Base-by-base conservation (phyloP, 2,329 filamentous ascomycete species). In the Diplodia corticola region DNA sequence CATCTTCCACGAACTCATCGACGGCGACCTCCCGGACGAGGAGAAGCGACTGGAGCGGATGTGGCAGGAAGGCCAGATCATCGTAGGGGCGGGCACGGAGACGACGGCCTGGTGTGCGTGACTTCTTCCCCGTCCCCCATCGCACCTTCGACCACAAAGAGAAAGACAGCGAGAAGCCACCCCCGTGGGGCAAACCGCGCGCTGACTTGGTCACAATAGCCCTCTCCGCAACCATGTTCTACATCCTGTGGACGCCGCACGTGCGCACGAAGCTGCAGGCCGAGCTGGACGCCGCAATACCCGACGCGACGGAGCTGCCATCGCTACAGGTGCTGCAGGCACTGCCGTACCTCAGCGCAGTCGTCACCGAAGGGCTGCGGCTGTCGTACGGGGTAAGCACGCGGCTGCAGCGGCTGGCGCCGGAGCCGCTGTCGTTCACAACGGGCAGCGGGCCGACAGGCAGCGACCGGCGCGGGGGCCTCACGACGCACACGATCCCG, bases 41-140 rank as follows among this genome's bases (percentile, higher is more conserved):
- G 66, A 69, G 44, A 67, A 67, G 55, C 17, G 54, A 2, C 22
- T 28, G n/a, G 57, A 50, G 20, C 66, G 68, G 4, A 48, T 69
- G 15, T 54, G 49, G 55, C 55, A 68, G 44, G 66, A 69, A 15
- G 63, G 46, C 20, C 24, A 66, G 40, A 22, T 55, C 17, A 48
- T 66, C 53, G 70, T 68, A 0, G 68, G 66, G 10, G 61, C 44
- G 13, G 69, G 78, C 3, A 77, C 76, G 9, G 73, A 78, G 46
- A 81, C 79, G 0, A 77, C 74, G 0, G 73, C 72, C 5, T 73
- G 73, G 69, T 73, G 1, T 20, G 24, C 13, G 73, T 1, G 66
- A 77, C 5, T 68, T 74, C 5, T 72, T 75, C 5, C 81, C 74
- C 69, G 67, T 78, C 71, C 68, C 81, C 2, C 74, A 78, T 20